Evolutionary conservation across 106 monocot species (phyloP), one percentile per base, ranked within the genome.

Genomic region (Cymbidium sinense): DNA sequence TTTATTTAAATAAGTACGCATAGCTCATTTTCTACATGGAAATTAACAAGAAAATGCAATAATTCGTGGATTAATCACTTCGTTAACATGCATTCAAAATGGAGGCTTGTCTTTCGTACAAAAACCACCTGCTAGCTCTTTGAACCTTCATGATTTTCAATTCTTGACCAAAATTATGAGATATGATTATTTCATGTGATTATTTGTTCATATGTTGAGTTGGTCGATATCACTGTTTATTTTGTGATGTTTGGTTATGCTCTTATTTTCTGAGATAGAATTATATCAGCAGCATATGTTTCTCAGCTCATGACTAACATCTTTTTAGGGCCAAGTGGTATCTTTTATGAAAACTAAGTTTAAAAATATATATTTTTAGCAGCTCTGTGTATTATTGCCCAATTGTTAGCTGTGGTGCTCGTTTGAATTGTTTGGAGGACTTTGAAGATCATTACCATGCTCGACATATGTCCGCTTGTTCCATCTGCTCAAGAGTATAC

Each of bases 401-500:
- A 12, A 90, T 99, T 90, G 90, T 84, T 73, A 92, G 94, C 31
- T 99, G 98, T 82, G 91, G 90, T 33, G 83, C 84, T 54, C 86
- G 58, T 33, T 74, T 99, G 73, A 89, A 79, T 76, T 85, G 86
- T 43, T 81, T 99, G 79, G 94, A 94, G 61, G 89, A 88, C 41
- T 99, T 94, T 85, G 94, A 99, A 84, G 88, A 90, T 79, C 98
- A 99, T 83, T 99, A 99, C 58, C 79, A 83, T 79, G 86, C 92
- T 31, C 85, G 98, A 0, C 98, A 99, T 80, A 92, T 88, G 44
- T 90, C 96, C 27, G 89, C 89, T 27, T 96, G 96, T 81, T 90
- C 94, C 19, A 89, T 92, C 30, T 99, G 98, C 55, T 89, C 81
- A 50, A 83, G 92, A 83, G 92, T 94, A 35, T 99, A 84, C 37